A percentile compares a stretch with the other conserved stretches of the same genome.
phyloP scores from a whole-genome alignment of 208 protist genomes.

The Trichomonas gallinae region DNA sequence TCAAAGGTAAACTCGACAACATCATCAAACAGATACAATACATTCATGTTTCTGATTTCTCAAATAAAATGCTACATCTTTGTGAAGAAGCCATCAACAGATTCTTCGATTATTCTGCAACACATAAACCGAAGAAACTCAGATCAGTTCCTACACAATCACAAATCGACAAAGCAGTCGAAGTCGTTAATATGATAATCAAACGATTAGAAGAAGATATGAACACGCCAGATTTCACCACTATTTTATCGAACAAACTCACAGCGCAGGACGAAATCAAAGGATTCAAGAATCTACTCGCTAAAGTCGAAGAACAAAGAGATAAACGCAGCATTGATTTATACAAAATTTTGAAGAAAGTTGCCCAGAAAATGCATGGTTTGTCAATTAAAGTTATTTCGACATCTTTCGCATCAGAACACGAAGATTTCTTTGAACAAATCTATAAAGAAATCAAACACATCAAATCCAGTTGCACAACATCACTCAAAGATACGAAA shows the following conservation, averaged over 20 bases:
- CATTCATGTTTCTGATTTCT: neutral
- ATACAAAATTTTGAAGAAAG: neutral
- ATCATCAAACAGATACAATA: neutral
- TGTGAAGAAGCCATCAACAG: neutral
- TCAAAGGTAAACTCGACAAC: neutral
- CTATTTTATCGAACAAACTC: neutral
- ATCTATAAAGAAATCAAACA: neutral
- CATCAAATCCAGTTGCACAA: neutral
- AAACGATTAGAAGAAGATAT: neutral
- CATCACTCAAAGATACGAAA: neutral
- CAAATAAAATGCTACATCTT: neutral
- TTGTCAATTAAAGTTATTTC: neutral
- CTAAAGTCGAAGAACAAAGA: neutral
- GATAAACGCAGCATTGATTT: neutral
- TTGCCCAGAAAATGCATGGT: neutral
- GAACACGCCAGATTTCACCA: neutral
- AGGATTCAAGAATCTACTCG: neutral
- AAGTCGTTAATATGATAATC: neutral
- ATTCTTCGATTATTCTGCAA: neutral
- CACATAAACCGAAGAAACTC: neutral
- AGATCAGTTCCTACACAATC: no score
- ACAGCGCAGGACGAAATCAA: neutral
- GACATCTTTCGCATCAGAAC: neutral
- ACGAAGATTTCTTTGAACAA: neutral
- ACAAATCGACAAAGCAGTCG: neutral